Evolutionary conservation across 257 asterid species (phyloP), one percentile per base, ranked within the genome.

Genomic region (Pogostemon cablin): DNA sequence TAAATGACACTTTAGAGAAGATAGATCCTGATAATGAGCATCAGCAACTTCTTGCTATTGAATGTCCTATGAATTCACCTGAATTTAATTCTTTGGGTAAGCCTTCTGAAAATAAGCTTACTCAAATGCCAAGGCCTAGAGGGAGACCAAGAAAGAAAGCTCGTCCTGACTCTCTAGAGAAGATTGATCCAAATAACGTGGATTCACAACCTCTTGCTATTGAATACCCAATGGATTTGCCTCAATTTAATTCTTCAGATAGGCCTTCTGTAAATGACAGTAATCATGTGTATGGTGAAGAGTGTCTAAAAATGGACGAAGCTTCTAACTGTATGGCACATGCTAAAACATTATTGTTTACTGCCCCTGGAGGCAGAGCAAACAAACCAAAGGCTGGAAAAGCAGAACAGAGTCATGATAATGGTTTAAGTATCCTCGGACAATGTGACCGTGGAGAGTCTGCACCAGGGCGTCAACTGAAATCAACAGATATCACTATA

Each of bases 131-230:
- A 15, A 76, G 77, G 78, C 88, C 86, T 52, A 75, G 69, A 64
- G 93, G 82, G 64, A 83, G 86, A 77, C 91, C 81, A 43, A 80
- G 79, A 69, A 46, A 50, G 82, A 69, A 74, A 25, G 81, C 89
- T 37, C 54, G 65, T 40, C 57, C 52, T 74, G 85, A 82, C 63
- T 57, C 80, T 68, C 71, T 55, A 34, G 78, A 77, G 67, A 69
- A 68, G 46, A 65, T 61, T 47, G 81, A 78, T 70, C 39, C 41
- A 38, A 67, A 73, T 63, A 54, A 68, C 72, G 74, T 65, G 44
- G 17, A 57, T 37, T 62, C 39, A 42, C 75, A 74, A 62, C 77
- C 81, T 72, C 74, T 82, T 71, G 70, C 82, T 65, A 8, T 76
- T 64, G 85, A 75, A 54, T 78, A 78, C 71, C 79, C 75, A 12